These are phyloP conservation scores for Apium graveolens DNA, from an alignment of 129 eudicot species.

Conservation along the genomic window DNA sequence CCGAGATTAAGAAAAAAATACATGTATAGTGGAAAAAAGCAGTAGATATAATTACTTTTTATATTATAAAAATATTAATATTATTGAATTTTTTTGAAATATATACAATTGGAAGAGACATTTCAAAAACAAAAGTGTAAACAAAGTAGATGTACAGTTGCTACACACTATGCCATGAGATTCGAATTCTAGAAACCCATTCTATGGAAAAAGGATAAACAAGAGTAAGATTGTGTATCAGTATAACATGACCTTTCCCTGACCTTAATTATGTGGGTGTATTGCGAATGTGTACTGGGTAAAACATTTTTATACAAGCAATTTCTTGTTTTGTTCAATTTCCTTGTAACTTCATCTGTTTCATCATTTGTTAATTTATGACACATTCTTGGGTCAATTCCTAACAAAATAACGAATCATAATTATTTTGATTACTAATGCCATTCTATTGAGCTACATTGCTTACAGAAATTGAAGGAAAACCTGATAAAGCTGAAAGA, in stretches of 20 bases:
- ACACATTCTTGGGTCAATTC: not conserved
- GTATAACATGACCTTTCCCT: not conserved
- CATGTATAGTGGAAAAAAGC: too few relatives aligned
- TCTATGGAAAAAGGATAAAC: not conserved
- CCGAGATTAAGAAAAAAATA: too few relatives aligned
- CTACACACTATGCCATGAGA: not conserved
- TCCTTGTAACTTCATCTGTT: not conserved
- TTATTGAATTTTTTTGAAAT: too few relatives aligned
- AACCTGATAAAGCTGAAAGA: not conserved
- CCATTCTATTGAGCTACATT: not conserved
- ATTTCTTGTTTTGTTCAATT: not conserved
- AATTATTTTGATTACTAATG: not conserved
- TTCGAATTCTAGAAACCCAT: not conserved
- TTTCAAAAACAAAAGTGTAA: too few relatives aligned
- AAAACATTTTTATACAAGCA: not conserved
- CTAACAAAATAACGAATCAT: not conserved
- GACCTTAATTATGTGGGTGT: not conserved
- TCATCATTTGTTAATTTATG: not conserved
- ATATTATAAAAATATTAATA: too few relatives aligned
- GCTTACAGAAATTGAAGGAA: not conserved
- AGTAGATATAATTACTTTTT: too few relatives aligned
- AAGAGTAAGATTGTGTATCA: not conserved
- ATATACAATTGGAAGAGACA: too few relatives aligned
- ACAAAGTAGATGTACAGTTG: not conserved
- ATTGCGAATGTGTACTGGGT: not conserved